phyloP scores from a whole-genome alignment of 306 rosid species.

The Cucurbita pepo region DNA sequence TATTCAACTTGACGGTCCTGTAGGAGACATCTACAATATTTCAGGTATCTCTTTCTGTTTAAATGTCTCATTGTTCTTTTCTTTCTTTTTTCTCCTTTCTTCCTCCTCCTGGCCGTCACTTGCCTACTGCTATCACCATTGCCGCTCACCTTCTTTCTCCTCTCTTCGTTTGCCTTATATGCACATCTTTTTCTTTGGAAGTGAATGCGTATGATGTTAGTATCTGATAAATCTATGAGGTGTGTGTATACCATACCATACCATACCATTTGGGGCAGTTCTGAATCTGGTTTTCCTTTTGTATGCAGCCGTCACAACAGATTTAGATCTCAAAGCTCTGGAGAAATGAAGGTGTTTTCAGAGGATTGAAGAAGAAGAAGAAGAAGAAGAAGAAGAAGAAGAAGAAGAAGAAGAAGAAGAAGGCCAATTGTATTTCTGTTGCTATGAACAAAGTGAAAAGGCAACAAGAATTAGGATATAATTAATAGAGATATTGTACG shows the following conservation, averaged over 20 bases:
- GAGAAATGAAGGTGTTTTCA: neutral
- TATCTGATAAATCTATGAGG: no score
- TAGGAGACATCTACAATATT: neutral
- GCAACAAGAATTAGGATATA: neutral
- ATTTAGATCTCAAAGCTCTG: neutral
- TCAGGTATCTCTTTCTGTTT: neutral
- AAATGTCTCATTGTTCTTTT: no score
- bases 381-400: no score
- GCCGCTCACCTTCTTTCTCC: no score
- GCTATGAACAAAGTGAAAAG: neutral
- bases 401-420: no score
- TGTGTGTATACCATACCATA: no score
- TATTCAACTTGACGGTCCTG: conserved; percentile 20
- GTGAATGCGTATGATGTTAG: no score
- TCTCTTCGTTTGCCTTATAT: no score
- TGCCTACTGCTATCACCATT: no score
- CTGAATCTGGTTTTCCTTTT: neutral
- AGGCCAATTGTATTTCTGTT: neutral
- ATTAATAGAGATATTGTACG: neutral
- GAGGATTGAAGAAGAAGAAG: neutral
- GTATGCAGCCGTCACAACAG: neutral
- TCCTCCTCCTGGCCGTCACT: no score
- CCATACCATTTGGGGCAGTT: neutral
- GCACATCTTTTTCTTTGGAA: no score
- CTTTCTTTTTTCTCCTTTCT: no score